Percentiles rank a stretch among this genome's conserved stretches.
Conservation (phyloP, 106 monocot genomes). For the Acorus calamus region DNA sequence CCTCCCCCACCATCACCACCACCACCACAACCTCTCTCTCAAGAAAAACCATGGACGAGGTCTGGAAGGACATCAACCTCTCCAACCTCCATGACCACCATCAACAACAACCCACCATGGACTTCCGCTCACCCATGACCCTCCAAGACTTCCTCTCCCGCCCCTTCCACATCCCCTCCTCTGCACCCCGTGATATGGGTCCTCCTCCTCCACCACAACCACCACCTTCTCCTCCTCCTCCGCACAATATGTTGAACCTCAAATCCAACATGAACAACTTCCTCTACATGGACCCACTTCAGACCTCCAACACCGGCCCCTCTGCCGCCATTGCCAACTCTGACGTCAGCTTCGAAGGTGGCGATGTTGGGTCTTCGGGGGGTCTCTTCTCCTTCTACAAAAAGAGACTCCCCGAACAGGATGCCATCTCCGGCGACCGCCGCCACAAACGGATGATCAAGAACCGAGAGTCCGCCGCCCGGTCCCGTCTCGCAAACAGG, state of each 20-base stretch:
- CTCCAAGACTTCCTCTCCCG: constrained; percentile 53
- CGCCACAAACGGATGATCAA: constrained; percentile 74
- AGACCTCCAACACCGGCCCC: constrained; percentile 10
- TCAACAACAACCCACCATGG: neutral
- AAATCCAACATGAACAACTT: constrained; percentile 9
- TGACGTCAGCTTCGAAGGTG: neutral
- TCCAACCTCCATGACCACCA: constrained; percentile 8
- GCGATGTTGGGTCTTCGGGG: neutral
- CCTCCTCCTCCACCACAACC: neutral
- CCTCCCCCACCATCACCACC: too few relatives aligned
- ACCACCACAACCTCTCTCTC: constrained; percentile 13
- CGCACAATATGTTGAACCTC: constrained; percentile 16
- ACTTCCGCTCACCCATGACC: constrained; percentile 12
- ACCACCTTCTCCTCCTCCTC: neutral
- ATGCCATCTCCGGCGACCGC: constrained; percentile 21
- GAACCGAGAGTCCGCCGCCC: constrained; percentile 72
- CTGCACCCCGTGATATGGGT: neutral
- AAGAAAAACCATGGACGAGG: constrained; percentile 42
- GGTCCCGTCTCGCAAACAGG: constrained; percentile 86
- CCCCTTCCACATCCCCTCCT: constrained; percentile 3
- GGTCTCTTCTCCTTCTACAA: constrained; percentile 14
- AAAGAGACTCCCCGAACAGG: neutral
- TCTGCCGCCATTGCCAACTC: neutral
- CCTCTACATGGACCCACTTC: constrained; percentile 1
- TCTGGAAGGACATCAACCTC: constrained; percentile 56